Conservation (phyloP, 805 yeast species). For the Metschnikowia baotianmanensis region DNA sequence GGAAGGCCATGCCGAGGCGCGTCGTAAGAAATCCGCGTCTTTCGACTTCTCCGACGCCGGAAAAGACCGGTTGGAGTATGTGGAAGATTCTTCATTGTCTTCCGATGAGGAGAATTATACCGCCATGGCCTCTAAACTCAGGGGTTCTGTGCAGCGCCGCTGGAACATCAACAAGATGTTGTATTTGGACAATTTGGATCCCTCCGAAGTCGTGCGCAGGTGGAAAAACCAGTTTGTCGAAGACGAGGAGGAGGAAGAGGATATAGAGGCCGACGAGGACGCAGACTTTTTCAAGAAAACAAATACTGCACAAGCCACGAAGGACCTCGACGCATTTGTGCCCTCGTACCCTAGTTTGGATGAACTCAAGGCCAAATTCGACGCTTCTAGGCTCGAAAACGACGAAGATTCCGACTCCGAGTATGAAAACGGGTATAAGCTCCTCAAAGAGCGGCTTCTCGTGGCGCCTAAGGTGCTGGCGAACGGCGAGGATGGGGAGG, state of each 20-base stretch:
- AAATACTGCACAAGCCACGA: conserved; percentile 24
- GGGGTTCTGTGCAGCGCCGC: conserved; percentile 49
- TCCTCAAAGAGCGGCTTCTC: conserved; percentile 48
- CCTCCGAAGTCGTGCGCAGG: conserved; percentile 66
- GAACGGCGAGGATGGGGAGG: conserved; percentile 26
- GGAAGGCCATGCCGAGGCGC: conserved; percentile 34
- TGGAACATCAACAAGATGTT: conserved; percentile 83
- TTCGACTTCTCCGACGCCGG: conserved; percentile 43
- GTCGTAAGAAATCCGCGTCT: conserved; percentile 31
- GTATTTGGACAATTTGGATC: conserved; percentile 74
- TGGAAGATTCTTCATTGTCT: conserved; percentile 47
- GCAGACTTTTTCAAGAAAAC: conserved; percentile 55
- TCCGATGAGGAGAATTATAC: conserved; percentile 41
- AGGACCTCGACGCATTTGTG: conserved; percentile 37
- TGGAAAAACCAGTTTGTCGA: conserved; percentile 59
- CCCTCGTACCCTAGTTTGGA: conserved; percentile 42
- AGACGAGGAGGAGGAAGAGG: conserved; percentile 39
- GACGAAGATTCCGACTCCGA: conserved; percentile 31
- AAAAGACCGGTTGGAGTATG: conserved; percentile 37
- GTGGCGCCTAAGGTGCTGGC: conserved; percentile 49
- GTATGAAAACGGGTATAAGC: conserved; percentile 39
- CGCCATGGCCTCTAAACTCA: conserved; percentile 58
- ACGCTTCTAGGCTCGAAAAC: conserved; percentile 23
- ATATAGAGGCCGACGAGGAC: conserved; percentile 34
- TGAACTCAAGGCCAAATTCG: conserved; percentile 47